Evolutionary conservation across 2,329 filamentous ascomycete species (phyloP), one percentile per base, ranked within the genome.

Genomic region (Fusarium goolgardi): DNA sequence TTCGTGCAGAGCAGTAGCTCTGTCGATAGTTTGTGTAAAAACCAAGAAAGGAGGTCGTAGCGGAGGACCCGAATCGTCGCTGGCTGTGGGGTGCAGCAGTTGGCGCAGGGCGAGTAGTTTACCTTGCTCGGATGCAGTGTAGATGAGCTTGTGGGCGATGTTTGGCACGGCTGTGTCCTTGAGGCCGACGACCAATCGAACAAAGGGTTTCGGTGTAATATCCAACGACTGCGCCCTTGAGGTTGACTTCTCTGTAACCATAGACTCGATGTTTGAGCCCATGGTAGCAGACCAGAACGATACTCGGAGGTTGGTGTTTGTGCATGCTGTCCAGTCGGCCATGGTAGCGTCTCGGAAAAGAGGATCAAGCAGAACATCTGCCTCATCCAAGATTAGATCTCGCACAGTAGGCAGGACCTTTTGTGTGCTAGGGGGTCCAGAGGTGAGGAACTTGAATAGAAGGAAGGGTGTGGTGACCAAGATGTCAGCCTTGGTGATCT

Each of bases 231-330:
- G 76, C 51, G 78, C 84, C 35, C 89, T 85, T 11, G 83, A 80
- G 39, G 84, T 81, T 51, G 96, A 86, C 16, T 90, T 90, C n/a
- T 88, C 86, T 9, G 86, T 86, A 46, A 93, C 87, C 10, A 97
- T 83, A 21, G 89, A 84, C 80, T 99, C 96, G 41, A 98, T 92
- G 71, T 91, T 96, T 18, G 95, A 97, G 5, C 92, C 93, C 90
- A 99, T 97, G 0, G 96, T 99, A 16, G 96, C 96, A 16, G 96
- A 98, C 94, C 95, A 99, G 63, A 97, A 89, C 12, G 91, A 93
- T 5, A 93, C 84, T 25, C 89, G 87, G 11, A 98, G 82, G n/a
- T 84, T 80, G 5, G 87, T 83, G 70, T 90, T 89, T 4, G 83
- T 88, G 77, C 95, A 95, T 5, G 91, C 87, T 41, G 88, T 86